Evolutionary conservation across 805 yeast species (phyloP).

Genomic region (Yamadazyma tumulicola): DNA sequence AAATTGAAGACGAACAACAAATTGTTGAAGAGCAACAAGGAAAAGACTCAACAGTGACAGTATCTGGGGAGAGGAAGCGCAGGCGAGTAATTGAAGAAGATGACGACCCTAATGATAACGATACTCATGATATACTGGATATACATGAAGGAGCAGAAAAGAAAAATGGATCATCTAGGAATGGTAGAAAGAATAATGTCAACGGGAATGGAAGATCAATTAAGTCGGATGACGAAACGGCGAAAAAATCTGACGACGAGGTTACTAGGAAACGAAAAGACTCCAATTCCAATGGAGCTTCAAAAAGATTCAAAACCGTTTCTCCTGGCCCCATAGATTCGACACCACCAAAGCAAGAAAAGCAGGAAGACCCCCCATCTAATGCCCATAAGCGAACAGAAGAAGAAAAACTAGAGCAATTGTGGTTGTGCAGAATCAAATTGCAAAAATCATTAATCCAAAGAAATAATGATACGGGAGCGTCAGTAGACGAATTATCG

Average conservation of each 20-base stretch:
- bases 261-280: conserved; percentile 9
- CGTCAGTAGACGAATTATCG: conserved; percentile 43
- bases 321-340: conserved; percentile 14
- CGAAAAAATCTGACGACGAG: conserved; percentile 13
- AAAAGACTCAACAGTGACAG: conserved; percentile 3
- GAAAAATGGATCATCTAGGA: not conserved
- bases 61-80: conserved; percentile 3
- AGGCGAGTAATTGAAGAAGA: conserved; percentile 2
- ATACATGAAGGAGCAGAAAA: conserved; percentile 1
- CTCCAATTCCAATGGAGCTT: conserved; percentile 2
- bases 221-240: conserved; percentile 3
- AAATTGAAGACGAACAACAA: conserved; percentile 5
- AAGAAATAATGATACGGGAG: conserved; percentile 37
- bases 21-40: conserved; percentile 7
- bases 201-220: conserved; percentile 5
- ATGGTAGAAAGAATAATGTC: conserved; percentile 2
- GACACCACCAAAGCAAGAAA: not conserved
- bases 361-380: not conserved
- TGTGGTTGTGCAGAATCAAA: conserved; percentile 46
- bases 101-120: conserved; percentile 3
- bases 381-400: conserved; percentile 16
- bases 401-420: conserved; percentile 42
- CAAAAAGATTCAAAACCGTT: conserved; percentile 13
- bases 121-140: conserved; percentile 1
- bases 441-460: conserved; percentile 49